phyloP scores from a whole-genome alignment of 2,329 filamentous ascomycete species.

The Aspergillus neoniger region DNA sequence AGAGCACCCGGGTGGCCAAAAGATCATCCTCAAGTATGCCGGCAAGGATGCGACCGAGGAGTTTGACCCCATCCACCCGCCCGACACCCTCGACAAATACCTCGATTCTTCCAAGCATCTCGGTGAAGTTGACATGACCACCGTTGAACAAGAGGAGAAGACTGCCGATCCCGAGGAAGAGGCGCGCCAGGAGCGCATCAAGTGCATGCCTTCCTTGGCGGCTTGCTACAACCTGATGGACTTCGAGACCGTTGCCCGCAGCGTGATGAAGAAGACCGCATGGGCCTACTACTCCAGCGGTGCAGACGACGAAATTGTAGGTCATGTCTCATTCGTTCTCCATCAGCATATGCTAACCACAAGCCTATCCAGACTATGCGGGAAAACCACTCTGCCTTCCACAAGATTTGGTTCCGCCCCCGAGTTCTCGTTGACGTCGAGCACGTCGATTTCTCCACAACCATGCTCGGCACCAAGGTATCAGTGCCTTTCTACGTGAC shows the following conservation, averaged over 20 bases:
- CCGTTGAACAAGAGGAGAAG: conserved; percentile 68
- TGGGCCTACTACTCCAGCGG: conserved; percentile 98
- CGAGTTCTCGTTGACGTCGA: conserved; percentile 87
- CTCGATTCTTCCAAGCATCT: conserved; percentile 83
- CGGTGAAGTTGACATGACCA: conserved; percentile 84
- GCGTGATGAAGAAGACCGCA: conserved; percentile 91
- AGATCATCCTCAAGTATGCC: conserved; percentile 96
- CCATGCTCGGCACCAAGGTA: conserved; percentile 86
- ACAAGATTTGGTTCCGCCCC: conserved; percentile 96
- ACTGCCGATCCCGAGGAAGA: conserved; percentile 70
- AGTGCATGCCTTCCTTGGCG: conserved; percentile 74
- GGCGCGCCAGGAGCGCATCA: conserved; percentile 72
- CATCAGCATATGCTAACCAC: neutral
- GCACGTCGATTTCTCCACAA: conserved; percentile 81
- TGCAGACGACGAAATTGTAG: conserved; percentile 84
- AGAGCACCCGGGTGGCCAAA: conserved; percentile 86
- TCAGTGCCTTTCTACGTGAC: conserved; percentile 94
- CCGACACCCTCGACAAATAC: conserved; percentile 81
- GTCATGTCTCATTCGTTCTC: conserved; percentile 17
- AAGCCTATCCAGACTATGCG: conserved; percentile 70
- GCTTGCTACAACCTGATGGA: conserved; percentile 94
- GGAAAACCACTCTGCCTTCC: conserved; percentile 93
- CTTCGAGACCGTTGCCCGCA: conserved; percentile 88
- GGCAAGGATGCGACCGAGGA: conserved; percentile 92
- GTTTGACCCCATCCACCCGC: conserved; percentile 86